phyloP scores from a whole-genome alignment of 768 basidiomycete species.

The Lactarius akahatsu region DNA sequence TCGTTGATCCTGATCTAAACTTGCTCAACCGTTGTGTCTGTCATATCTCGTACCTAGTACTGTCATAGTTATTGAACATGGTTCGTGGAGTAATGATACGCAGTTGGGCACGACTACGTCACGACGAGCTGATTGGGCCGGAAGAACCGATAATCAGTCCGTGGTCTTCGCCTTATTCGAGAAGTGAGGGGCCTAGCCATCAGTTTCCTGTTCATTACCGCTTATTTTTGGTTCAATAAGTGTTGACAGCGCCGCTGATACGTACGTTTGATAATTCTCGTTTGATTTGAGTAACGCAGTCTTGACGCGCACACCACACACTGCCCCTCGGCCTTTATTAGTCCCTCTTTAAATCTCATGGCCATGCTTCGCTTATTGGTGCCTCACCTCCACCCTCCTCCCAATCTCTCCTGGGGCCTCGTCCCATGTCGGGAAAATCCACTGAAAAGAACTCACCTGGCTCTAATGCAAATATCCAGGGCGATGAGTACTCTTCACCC shows the following conservation, averaged over 20 bases:
- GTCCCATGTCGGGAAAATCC: conserved; percentile 21
- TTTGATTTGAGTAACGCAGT: too few species aligned
- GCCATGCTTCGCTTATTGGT: conserved; percentile 12
- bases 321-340: conserved; percentile 3
- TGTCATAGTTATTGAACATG: conserved; percentile 22
- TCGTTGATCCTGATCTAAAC: conserved; percentile 14
- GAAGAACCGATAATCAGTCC: neutral
- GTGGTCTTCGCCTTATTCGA: neutral
- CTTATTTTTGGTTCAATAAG: neutral
- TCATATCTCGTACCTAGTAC: conserved; percentile 7
- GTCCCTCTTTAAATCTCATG: neutral
- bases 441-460: conserved; percentile 15
- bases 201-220: neutral
- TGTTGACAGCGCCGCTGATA: neutral
- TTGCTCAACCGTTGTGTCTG: conserved; percentile 4
- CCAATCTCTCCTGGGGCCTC: conserved; percentile 1
- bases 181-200: neutral
- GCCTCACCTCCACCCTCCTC: neutral
- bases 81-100: conserved; percentile 15
- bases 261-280: too few species aligned
- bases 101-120: conserved; percentile 1
- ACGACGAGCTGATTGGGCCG: neutral
- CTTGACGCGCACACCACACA: neutral
- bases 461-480: neutral
- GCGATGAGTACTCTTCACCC: conserved; percentile 1